Base-by-base conservation (phyloP, 208 protist species). In the Acanthamoeba culbertsoni region DNA sequence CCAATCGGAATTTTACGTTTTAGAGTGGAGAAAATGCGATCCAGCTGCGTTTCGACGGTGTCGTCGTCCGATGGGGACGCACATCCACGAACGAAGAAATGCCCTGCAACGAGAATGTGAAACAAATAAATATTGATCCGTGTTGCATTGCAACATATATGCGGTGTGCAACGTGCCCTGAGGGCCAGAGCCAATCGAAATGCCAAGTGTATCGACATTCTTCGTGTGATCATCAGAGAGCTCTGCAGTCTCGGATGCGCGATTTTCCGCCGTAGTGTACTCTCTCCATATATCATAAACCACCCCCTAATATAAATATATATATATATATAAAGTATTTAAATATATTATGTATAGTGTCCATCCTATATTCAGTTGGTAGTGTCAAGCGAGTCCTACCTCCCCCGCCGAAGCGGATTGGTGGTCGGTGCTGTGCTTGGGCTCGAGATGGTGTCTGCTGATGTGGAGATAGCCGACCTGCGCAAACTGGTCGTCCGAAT, bases 391-490 rank as follows among this genome's bases (percentile, higher is more conserved):
- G 16, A 10, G 28, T 59, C 8, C 75, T 33, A 45, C 45, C 12
- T 16, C 33, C 31, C 26, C 71, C n/a, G 7, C 42, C 12, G 71
- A 46, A 55, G 42, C 35, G 23, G 28, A 35, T 63, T 43, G 43
- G 62, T 23, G n/a, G 71, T 45, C 86, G 31, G 1, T 42, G 0
- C 45, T 42, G n/a, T 31, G 0, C 40, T 94, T 95, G 23, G 79
- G 40, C 45, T 95, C 94, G 8, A 96, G 53, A 86, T 96, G 95
- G 53, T 82, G 86, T 73, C 96, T 95, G 18, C 8, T 6, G 14
- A 97, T 73, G 5, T 57, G 55, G 3, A 96, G 28, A 93, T 96
- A 95, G 26, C 93, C 96, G 26, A 97, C 94, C 51, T 68, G 59
- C 14, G 90, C 86, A 55, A 96, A 95, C 37, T 59, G 37, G 79